phyloP scores from a whole-genome alignment of 1,284 basidiomycete species.

The Austropuccinia psidii region DNA sequence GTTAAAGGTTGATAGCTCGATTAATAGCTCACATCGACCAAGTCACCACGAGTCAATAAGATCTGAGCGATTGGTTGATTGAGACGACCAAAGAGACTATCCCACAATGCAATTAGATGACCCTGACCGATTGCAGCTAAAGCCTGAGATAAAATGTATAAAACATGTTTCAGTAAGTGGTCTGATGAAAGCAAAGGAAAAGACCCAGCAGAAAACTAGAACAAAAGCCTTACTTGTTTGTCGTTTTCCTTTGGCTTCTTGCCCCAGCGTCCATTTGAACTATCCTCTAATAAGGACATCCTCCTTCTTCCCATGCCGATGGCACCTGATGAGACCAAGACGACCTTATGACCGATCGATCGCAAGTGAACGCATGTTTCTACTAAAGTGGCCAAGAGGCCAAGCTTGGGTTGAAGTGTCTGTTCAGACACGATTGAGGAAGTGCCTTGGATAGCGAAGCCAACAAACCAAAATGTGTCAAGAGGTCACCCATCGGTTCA shows the following conservation, averaged over 20 bases:
- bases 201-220: not conserved
- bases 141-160: slow-evolving; percentile 52
- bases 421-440: slow-evolving; percentile 88
- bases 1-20: not conserved
- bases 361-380: slow-evolving; percentile 79
- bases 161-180: not conserved
- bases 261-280: slow-evolving; percentile 53
- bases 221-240: slow-evolving; percentile 68
- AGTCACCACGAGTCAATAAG: slow-evolving; percentile 85
- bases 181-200: not conserved
- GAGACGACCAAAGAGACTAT: slow-evolving; percentile 85
- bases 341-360: slow-evolving; percentile 77
- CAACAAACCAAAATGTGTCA: not conserved
- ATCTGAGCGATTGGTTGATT: slow-evolving; percentile 95
- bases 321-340: slow-evolving; percentile 90
- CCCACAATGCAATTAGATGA: slow-evolving; percentile 89
- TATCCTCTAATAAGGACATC: slow-evolving; percentile 54
- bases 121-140: slow-evolving; percentile 95
- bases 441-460: slow-evolving; percentile 56
- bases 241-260: slow-evolving; percentile 74
- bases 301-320: slow-evolving; percentile 88
- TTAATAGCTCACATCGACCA: slow-evolving; percentile 70
- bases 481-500: no score
- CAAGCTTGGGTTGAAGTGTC: slow-evolving; percentile 74
- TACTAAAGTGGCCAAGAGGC: slow-evolving; percentile 80